These are phyloP conservation scores for Pleurotus djamor DNA, from an alignment of 768 basidiomycete genomes.

Conservation along the genomic window DNA sequence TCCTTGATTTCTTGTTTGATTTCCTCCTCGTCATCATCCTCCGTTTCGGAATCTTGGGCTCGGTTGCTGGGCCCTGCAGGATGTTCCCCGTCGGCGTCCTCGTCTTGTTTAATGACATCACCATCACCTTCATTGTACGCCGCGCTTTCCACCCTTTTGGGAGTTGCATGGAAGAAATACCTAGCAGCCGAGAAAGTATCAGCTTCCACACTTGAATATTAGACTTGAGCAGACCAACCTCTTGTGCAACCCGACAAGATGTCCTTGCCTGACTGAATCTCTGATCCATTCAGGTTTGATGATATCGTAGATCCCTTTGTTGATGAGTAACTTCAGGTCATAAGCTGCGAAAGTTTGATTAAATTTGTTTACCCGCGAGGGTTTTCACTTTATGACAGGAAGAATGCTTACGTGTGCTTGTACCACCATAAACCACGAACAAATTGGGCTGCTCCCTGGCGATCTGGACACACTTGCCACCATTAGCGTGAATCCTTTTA, in stretches of 20 bases:
- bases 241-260: constrained; percentile 59
- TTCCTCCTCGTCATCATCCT: constrained; percentile 18
- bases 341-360: constrained; percentile 43
- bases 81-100: constrained; percentile 12
- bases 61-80: constrained; percentile 14
- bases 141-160: constrained; percentile 39
- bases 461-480: constrained; percentile 65
- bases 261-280: constrained; percentile 66
- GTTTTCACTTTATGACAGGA: not conserved
- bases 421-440: constrained; percentile 69
- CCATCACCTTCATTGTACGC: constrained; percentile 47
- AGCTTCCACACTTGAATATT: not conserved
- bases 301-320: constrained; percentile 70
- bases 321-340: constrained; percentile 67
- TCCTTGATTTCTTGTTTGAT: constrained; percentile 16
- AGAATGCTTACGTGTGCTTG: constrained; percentile 54
- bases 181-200: constrained; percentile 27
- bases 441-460: constrained; percentile 50
- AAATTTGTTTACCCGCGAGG: not conserved
- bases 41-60: constrained; percentile 19
- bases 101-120: constrained; percentile 31
- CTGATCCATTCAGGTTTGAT: constrained; percentile 80
- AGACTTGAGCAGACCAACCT: constrained; percentile 42
- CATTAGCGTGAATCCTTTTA: constrained; percentile 65
- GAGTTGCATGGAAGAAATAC: constrained; percentile 79